A percentile compares a stretch with the other conserved stretches of the same genome.
These are phyloP conservation scores for Candida khao-thaluensis DNA, from an alignment of 805 yeast genomes.

Conservation along the genomic window DNA sequence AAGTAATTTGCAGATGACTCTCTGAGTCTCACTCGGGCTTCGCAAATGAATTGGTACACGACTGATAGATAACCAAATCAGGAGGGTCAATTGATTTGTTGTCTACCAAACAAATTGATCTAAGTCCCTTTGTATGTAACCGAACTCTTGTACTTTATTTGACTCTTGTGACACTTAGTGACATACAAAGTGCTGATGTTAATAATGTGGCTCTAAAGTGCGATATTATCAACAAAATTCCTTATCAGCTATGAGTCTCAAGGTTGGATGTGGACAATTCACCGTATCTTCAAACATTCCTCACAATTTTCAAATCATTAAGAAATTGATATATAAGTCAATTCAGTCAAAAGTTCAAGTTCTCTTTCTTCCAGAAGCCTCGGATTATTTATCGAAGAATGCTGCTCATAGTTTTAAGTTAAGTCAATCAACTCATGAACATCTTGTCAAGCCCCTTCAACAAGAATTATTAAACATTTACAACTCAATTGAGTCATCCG, in stretches of 20 bases:
- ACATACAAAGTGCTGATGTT: no score
- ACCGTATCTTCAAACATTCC: constrained; percentile 66
- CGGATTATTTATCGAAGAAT: constrained; percentile 78
- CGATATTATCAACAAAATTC: constrained; percentile 1
- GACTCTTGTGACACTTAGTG: no score
- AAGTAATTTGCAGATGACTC: neutral
- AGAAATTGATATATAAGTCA: constrained; percentile 62
- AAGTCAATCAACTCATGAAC: constrained; percentile 42
- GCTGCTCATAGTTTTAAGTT: constrained; percentile 63
- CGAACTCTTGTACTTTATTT: no score
- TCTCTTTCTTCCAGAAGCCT: constrained; percentile 89
- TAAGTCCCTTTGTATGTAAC: no score
- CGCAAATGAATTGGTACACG: no score
- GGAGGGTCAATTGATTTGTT: no score
- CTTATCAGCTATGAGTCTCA: constrained; percentile 5
- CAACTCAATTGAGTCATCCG: constrained; percentile 12
- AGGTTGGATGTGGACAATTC: constrained; percentile 58
- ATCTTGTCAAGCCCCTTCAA: constrained; percentile 45
- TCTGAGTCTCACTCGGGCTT: no score
- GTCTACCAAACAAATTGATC: no score
- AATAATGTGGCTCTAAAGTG: no score
- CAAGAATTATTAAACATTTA: constrained; percentile 42
- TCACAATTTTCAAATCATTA: constrained; percentile 60
- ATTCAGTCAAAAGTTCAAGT: constrained; percentile 58
- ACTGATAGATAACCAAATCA: no score